Base-by-base conservation (phyloP, 441 rosid genomes). In the Populus hybrid region DNA sequence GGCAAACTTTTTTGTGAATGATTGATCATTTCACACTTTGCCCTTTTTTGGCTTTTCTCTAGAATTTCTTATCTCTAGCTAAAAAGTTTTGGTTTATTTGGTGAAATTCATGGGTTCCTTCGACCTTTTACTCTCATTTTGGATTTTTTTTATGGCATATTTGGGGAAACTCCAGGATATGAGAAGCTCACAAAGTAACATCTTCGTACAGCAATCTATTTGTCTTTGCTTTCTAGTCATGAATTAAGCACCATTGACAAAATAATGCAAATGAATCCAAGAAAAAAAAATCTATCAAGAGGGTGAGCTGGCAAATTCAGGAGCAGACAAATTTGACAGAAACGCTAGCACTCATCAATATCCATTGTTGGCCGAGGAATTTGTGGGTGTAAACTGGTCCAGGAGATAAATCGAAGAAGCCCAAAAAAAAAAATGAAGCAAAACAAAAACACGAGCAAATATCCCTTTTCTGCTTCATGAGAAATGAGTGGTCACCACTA, bases 261-360 rank as follows among this genome's bases (percentile, higher is more conserved):
- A 61, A 21, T 16, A 42, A 78, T 21, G 23, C n/a, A 65, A 50
- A 65, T 24, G 10, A 75, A 66, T 14, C 38, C 71, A 36, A 35
- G 32, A 63, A 35, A 67, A 36, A 5, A 32, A 3, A 72, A 69
- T 23, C 42, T 35, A 40, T 10, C 67, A 40, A 12, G 35, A 66
- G 64, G 38, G 42, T 21, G 80, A 73, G 66, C 74, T 67, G 84
- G 81, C 78, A 75, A 77, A 69, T 36, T 57, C 72, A 32, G 63
- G 50, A 70, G 75, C 79, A 76, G 82, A 86, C 86, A 82, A 81
- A 72, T 50, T 74, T 40, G 83, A 76, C 72, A 83, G 77, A 70
- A 12, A 63, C 66, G 23, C 66, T 23, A 21, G 57, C 69, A 68
- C 76, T 53, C 34, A 70, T 71, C 59, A 30, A 61, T 53, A 74